Conservation (phyloP, 352 stramenopile species). For the Phytophthora uliginosa region DNA sequence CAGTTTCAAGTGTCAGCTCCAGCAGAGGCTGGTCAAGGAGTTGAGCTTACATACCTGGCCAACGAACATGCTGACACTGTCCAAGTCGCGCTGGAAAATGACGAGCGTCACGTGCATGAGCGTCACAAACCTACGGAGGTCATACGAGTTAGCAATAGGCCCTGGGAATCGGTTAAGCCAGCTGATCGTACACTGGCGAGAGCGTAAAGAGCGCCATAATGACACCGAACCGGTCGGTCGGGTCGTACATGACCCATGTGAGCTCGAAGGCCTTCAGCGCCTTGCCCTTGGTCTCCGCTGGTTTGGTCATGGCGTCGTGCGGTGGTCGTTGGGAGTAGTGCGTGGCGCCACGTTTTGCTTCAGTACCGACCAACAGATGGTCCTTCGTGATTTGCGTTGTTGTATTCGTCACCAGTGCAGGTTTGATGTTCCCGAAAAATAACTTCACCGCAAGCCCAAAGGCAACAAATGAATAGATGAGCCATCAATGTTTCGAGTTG, state of each 20-base stretch:
- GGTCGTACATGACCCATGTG: conserved; percentile 86
- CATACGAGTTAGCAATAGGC: neutral
- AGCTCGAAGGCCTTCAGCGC: conserved; percentile 68
- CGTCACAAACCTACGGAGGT: conserved; percentile 73
- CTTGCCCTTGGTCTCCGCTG: conserved; percentile 28
- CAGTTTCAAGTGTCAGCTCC: neutral
- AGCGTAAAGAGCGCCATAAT: conserved; percentile 82
- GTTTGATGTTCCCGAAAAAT: neutral
- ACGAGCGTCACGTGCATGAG: conserved; percentile 88
- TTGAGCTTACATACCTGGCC: conserved; percentile 57
- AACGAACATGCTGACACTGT: conserved; percentile 72
- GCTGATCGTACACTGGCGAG: conserved; percentile 67
- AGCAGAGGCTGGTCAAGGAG: neutral
- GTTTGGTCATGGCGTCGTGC: conserved; percentile 18
- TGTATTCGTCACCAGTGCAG: neutral
- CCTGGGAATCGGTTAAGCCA: neutral
- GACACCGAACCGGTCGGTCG: conserved; percentile 71
- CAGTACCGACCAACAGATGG: conserved; percentile 13
- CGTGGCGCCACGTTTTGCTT: conserved; percentile 18
- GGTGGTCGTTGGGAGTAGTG: conserved; percentile 8
- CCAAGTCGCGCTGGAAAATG: conserved; percentile 83
- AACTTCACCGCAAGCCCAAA: neutral
- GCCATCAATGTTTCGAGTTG: neutral
- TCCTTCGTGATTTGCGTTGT: conserved; percentile 26
- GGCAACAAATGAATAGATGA: neutral